Conservation (phyloP, 2,329 filamentous ascomycete genomes). For the Anthostomella pinea region DNA sequence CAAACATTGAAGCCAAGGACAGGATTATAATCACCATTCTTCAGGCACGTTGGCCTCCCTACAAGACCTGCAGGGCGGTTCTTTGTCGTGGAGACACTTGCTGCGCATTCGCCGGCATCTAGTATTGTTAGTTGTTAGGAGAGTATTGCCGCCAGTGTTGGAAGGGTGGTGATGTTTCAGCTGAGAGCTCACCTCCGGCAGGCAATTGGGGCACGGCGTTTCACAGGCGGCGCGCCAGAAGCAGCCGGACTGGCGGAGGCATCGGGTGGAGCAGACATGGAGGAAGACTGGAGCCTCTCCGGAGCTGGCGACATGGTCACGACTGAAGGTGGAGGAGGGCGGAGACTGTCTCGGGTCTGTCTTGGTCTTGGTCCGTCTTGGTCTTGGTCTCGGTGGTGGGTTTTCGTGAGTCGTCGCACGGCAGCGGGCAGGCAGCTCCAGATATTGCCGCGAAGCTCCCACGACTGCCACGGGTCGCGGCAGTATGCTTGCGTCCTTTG, state of each 20-base stretch:
- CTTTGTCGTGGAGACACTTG: slow-evolving; percentile 52
- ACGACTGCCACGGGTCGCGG: no score
- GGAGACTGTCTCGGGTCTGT: slow-evolving; percentile 5
- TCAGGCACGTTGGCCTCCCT: slow-evolving; percentile 46
- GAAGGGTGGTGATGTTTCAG: not conserved
- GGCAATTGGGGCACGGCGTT: slow-evolving; percentile 50
- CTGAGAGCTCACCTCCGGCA: slow-evolving; percentile 45
- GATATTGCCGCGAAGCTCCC: no score
- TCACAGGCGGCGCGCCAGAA: slow-evolving; percentile 33
- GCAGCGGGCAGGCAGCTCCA: no score
- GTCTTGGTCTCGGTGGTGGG: no score
- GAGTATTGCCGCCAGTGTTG: slow-evolving; percentile 3
- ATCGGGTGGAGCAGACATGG: slow-evolving; percentile 24
- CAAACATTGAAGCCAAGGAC: not conserved
- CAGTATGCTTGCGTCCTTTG: no score
- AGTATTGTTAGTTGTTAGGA: slow-evolving; percentile 11
- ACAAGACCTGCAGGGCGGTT: slow-evolving; percentile 51
- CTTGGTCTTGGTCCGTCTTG: no score
- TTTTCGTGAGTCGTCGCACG: no score
- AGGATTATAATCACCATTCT: slow-evolving; percentile 43
- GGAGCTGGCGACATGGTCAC: slow-evolving; percentile 20
- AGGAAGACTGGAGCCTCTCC: slow-evolving; percentile 17
- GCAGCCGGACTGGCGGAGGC: slow-evolving; percentile 8
- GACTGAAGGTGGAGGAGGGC: slow-evolving; percentile 5
- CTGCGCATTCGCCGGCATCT: slow-evolving; percentile 56